Evolutionary conservation across 2,329 filamentous ascomycete genomes (phyloP).

Genomic region (Rutstroemia sydowiana): DNA sequence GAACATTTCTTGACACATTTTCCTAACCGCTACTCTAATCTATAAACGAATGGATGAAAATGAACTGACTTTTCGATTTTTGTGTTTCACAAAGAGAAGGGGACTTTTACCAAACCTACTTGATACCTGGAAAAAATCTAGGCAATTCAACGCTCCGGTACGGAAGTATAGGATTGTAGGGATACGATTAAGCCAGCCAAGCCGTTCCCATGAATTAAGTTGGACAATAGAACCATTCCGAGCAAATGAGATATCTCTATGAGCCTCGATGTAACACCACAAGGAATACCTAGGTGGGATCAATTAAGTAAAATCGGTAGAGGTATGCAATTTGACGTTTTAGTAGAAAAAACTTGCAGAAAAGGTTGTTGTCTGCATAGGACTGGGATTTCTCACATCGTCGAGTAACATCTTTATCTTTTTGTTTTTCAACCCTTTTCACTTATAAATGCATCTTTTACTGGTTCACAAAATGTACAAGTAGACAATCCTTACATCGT

Average conservation of each 20-base stretch:
- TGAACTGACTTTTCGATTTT: too few species aligned
- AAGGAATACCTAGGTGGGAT: not conserved
- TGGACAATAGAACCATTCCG: not conserved
- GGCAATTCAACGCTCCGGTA: too few species aligned
- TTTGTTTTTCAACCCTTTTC: not conserved
- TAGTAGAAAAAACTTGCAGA: not conserved
- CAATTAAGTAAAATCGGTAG: not conserved
- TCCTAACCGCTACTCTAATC: too few species aligned
- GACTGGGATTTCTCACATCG: not conserved
- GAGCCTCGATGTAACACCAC: not conserved
- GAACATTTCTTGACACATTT: too few species aligned
- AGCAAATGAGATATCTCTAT: not conserved
- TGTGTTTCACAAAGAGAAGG: too few species aligned
- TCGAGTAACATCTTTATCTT: not conserved
- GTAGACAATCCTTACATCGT: not conserved
- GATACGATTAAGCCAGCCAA: not conserved
- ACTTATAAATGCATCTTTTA: not conserved
- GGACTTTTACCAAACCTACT: too few species aligned
- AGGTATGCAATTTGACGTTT: not conserved
- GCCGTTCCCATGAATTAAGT: not conserved
- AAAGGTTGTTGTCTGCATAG: not conserved
- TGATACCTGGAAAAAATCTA: too few species aligned
- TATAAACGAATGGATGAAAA: too few species aligned
- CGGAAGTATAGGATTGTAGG: not conserved
- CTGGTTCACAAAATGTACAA: not conserved